Base-by-base conservation (phyloP, 2,329 filamentous ascomycete species). In the Sporothrix humicola region DNA sequence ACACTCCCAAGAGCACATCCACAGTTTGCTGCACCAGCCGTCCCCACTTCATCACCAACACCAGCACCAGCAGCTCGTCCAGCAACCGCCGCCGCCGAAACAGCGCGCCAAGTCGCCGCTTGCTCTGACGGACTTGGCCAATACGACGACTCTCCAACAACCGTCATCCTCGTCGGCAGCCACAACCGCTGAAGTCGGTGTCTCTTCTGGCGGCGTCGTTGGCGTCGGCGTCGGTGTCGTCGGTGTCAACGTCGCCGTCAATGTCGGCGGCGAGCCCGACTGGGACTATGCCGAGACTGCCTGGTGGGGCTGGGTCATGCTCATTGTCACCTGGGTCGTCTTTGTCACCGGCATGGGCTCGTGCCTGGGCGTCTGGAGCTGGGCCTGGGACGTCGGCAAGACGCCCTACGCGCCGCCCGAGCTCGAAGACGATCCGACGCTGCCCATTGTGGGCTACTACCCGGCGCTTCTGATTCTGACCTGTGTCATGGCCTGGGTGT, bases 301-400 rank as follows among this genome's bases (percentile, higher is more conserved):
- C 79, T 97, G 93, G 91, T 99, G 96, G 95, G 96, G 96, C 0
- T 99, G 95, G 94, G 91, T 97, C 8, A 92, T 99, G 66, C 85
- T 99, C 46, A 84, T 92, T 56, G 91, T 93, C 65, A 99, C 97
- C 0, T 99, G 97, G 96, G 84, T 97, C 61, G 94, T 98, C 37
- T 98, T 99, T 81, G 94, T 98, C 23, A 90, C 96, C 0, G 96
- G 96, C 46, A 98, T 99, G 93, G 96, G 96, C 71, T 97, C 93
- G 69, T 98, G 94, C 81, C 87, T 98, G 63, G 95, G 93, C 26
- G 90, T 98, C 26, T 99, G 96, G 96, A 96, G 91, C 82, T 99
- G 96, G 96, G 96, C 96, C 2, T 99, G 96, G 96, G 95, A 98
- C 84, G 95, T 98, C 1, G 95, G 95, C 63, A 94, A 95, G 81